A percentile compares a stretch with the other conserved stretches of the same genome.
Conservation (phyloP, 202 grass and related monocot genomes). For the Carex sylvatica region DNA sequence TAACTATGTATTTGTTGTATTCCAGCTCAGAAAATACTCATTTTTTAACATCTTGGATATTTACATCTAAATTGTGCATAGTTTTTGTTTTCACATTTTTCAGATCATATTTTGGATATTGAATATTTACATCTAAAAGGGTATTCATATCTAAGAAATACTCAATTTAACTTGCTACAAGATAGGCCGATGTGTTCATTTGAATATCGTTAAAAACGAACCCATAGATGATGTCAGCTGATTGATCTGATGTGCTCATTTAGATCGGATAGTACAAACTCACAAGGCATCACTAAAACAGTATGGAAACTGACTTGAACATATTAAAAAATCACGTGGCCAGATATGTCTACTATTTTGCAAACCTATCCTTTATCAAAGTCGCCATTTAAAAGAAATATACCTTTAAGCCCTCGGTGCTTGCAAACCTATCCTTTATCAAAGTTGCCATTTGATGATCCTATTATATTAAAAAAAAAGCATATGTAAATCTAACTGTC, state of each 20-base stretch:
- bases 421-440: slow-evolving; percentile 77
- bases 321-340: neutral
- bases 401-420: slow-evolving; percentile 69
- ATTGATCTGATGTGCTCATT: neutral
- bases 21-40: too few species aligned
- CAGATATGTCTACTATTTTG: neutral
- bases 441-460: slow-evolving; percentile 78
- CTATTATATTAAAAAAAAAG: slow-evolving; percentile 30
- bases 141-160: too few species aligned
- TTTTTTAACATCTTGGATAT: too few species aligned
- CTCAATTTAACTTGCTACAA: too few species aligned
- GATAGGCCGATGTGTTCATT: too few species aligned
- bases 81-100: too few species aligned
- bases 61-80: too few species aligned
- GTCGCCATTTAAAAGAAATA: neutral
- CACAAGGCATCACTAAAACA: neutral
- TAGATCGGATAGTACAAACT: neutral
- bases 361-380: neutral
- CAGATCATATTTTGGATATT: too few species aligned
- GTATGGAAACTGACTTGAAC: neutral
- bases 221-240: neutral
- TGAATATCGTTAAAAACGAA: neutral
- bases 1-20: too few species aligned
- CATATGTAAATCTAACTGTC: neutral
- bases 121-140: too few species aligned